phyloP scores from a whole-genome alignment of 2,329 filamentous ascomycete species.

The Fusarium avenaceum region DNA sequence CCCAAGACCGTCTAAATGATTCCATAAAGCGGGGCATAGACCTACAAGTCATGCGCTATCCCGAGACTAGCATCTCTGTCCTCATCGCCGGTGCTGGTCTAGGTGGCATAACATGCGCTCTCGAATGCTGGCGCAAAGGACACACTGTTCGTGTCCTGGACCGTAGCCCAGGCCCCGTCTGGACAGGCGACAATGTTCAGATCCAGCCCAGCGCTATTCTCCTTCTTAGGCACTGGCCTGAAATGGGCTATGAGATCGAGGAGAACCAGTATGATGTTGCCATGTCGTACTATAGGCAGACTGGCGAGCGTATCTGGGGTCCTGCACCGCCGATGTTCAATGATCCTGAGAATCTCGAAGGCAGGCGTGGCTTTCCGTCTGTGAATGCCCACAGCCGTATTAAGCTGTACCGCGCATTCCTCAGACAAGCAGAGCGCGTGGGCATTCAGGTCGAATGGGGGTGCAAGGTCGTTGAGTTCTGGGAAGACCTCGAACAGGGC shows the following conservation, averaged over 20 bases:
- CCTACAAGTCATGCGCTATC: slow-evolving; percentile 31
- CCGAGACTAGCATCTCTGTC: slow-evolving; percentile 27
- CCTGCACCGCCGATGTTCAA: slow-evolving; percentile 39
- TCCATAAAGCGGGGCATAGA: slow-evolving; percentile 15
- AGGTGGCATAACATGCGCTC: slow-evolving; percentile 20
- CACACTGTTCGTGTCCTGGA: slow-evolving; percentile 34
- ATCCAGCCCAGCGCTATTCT: slow-evolving; percentile 36
- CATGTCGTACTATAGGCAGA: slow-evolving; percentile 39
- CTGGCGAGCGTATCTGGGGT: slow-evolving; percentile 31
- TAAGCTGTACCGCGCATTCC: slow-evolving; percentile 31
- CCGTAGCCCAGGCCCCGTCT: slow-evolving; percentile 21
- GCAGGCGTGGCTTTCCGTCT: slow-evolving; percentile 21
- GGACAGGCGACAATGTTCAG: slow-evolving; percentile 36
- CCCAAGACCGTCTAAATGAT: slow-evolving; percentile 7
- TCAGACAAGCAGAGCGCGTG: slow-evolving; percentile 23
- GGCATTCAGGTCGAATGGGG: slow-evolving; percentile 32
- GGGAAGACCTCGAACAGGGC: slow-evolving; percentile 28
- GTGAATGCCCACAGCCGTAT: slow-evolving; percentile 33
- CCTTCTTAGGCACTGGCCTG: slow-evolving; percentile 32
- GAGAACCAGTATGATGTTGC: slow-evolving; percentile 37
- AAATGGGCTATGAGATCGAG: slow-evolving; percentile 38
- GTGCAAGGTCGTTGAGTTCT: slow-evolving; percentile 31
- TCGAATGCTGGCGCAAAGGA: slow-evolving; percentile 38
- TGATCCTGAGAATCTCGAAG: slow-evolving; percentile 21
- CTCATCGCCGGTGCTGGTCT: slow-evolving; percentile 32